These are phyloP conservation scores for Xylaria sp. DNA, from an alignment of 2,329 filamentous ascomycete species.

Conservation along the genomic window DNA sequence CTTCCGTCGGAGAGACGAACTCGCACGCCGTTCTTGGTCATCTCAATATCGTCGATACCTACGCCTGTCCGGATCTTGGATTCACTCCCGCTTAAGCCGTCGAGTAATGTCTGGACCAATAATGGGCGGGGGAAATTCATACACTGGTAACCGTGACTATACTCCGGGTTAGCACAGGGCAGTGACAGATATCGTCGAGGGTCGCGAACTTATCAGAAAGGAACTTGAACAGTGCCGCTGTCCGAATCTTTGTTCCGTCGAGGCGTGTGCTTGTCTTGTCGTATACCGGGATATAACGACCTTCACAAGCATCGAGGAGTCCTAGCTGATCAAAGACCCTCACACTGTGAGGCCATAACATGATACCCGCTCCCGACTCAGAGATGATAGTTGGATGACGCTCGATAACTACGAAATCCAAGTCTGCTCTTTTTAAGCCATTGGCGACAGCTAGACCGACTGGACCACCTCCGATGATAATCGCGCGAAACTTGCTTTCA, in stretches of 20 bases:
- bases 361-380: conserved; percentile 30
- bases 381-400: conserved; percentile 26
- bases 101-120: conserved; percentile 25
- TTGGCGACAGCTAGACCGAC: conserved; percentile 33
- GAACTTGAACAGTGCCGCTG: conserved; percentile 6
- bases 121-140: conserved; percentile 34
- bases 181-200: not conserved
- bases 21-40: conserved; percentile 29
- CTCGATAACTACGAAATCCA: conserved; percentile 34
- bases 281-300: conserved; percentile 27
- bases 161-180: not conserved
- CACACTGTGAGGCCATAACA: conserved; percentile 31
- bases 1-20: conserved; percentile 32
- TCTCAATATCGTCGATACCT: conserved; percentile 27
- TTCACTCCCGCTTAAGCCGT: conserved; percentile 13
- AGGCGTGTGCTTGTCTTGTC: conserved; percentile 20
- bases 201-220: conserved; percentile 21
- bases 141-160: conserved; percentile 34
- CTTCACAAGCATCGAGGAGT: conserved; percentile 24
- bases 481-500: conserved; percentile 31
- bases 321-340: conserved; percentile 36
- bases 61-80: conserved; percentile 28
- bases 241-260: conserved; percentile 22
- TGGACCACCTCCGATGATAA: conserved; percentile 35
- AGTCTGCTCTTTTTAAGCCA: conserved; percentile 26